These are phyloP conservation scores for Penicillium taxi DNA, from an alignment of 495 filamentous ascomycete genomes.

Conservation along the genomic window DNA sequence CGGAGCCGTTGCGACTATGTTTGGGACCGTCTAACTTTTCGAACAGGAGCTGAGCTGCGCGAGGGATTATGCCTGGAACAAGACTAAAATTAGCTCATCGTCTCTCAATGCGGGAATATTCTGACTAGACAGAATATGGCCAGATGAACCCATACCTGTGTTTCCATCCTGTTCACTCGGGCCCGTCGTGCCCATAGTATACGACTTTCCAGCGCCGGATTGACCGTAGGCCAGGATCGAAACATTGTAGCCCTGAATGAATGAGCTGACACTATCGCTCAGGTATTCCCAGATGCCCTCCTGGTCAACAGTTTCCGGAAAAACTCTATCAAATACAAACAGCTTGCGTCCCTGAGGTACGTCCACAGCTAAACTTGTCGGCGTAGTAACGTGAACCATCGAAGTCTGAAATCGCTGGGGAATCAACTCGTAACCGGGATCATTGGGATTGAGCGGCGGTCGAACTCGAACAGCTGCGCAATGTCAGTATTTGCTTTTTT, in stretches of 20 bases:
- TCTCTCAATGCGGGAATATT: slow-evolving; percentile 2
- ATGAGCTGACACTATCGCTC: slow-evolving; percentile 80
- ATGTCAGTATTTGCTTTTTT: slow-evolving; percentile 11
- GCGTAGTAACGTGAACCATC: slow-evolving; percentile 80
- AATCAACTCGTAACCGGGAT: slow-evolving; percentile 90
- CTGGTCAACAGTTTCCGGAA: slow-evolving; percentile 74
- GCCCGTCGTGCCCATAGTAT: slow-evolving; percentile 96
- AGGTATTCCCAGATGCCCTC: slow-evolving; percentile 95
- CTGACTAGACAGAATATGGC: too few relatives aligned
- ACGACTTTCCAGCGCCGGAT: slow-evolving; percentile 99
- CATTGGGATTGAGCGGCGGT: slow-evolving; percentile 71
- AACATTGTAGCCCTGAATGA: slow-evolving; percentile 97
- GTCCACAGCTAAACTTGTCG: slow-evolving; percentile 80
- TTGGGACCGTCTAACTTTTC: slow-evolving; percentile 64
- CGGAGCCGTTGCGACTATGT: slow-evolving; percentile 44
- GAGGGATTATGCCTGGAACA: slow-evolving; percentile 75
- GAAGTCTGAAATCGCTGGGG: slow-evolving; percentile 91
- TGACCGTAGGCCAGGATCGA: slow-evolving; percentile 96
- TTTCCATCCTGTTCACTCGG: slow-evolving; percentile 70
- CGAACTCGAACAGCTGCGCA: slow-evolving; percentile 81
- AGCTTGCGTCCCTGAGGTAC: slow-evolving; percentile 86
- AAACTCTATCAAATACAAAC: slow-evolving; percentile 94
- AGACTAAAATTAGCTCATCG: slow-evolving; percentile 2
- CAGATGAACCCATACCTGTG: slow-evolving; percentile 60
- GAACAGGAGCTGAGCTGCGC: slow-evolving; percentile 80